phyloP scores from a whole-genome alignment of 2,329 filamentous ascomycete species.

The Diaporthe amygdali region DNA sequence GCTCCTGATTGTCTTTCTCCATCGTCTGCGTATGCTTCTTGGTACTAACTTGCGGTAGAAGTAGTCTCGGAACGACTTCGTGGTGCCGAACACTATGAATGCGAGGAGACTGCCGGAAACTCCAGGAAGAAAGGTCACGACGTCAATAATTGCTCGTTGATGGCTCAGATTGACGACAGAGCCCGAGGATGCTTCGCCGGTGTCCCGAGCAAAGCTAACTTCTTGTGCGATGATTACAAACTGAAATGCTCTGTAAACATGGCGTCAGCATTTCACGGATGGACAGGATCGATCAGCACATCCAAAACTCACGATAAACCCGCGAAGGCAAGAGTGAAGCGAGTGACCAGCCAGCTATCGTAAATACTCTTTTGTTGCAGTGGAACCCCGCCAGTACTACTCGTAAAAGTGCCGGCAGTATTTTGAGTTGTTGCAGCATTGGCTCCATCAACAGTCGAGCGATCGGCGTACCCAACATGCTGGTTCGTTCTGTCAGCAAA shows the following conservation, averaged over 20 bases:
- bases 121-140: constrained; percentile 43
- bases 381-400: constrained; percentile 19
- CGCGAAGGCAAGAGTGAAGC: constrained; percentile 50
- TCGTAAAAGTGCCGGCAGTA: constrained; percentile 25
- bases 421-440: constrained; percentile 16
- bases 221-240: constrained; percentile 44
- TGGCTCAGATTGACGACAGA: constrained; percentile 40
- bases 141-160: constrained; percentile 35
- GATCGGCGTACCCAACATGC: constrained; percentile 38
- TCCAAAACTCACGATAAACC: constrained; percentile 40
- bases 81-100: constrained; percentile 49
- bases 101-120: constrained; percentile 40
- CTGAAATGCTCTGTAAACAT: constrained; percentile 39
- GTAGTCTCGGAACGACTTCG: constrained; percentile 39
- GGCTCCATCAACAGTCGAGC: background rate
- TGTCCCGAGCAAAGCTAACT: constrained; percentile 36
- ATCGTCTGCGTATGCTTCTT: constrained; percentile 20
- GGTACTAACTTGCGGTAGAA: constrained; percentile 32
- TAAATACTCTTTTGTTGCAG: constrained; percentile 41
- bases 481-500: background rate
- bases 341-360: constrained; percentile 49
- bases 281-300: background rate
- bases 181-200: constrained; percentile 32
- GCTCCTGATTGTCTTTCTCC: background rate
- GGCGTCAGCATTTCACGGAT: background rate